Percentiles rank a stretch among this genome's conserved stretches.
Conservation (phyloP, 1,139 yeast genomes). For the Hyphopichia wangnamkhiaoensis region DNA sequence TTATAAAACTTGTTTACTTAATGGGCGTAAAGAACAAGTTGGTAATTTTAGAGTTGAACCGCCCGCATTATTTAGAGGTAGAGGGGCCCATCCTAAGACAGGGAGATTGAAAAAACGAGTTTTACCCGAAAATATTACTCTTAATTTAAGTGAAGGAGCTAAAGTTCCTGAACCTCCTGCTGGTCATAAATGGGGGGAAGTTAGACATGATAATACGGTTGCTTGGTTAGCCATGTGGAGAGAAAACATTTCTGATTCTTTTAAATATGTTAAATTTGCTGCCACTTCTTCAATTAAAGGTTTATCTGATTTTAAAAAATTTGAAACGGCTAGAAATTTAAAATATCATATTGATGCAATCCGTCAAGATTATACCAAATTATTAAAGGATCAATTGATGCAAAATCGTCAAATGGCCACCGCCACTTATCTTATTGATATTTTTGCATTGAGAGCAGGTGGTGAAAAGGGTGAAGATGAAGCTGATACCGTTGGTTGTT, state of each 20-base stretch:
- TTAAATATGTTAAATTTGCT: conserved; percentile 88
- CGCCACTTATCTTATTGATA: conserved; percentile 89
- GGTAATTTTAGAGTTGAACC: conserved; percentile 96
- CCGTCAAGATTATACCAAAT: conserved; percentile 70
- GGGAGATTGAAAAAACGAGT: conserved; percentile 86
- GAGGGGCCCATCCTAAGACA: conserved; percentile 96
- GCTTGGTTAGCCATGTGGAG: conserved; percentile 98
- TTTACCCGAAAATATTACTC: conserved; percentile 81
- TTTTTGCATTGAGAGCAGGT: conserved; percentile 97
- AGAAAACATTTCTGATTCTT: conserved; percentile 81
- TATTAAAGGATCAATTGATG: conserved; percentile 77
- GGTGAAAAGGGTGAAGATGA: conserved; percentile 97
- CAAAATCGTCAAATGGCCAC: conserved; percentile 90
- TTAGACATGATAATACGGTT: conserved; percentile 85
- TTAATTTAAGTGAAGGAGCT: conserved; percentile 75
- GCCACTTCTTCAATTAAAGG: conserved; percentile 92
- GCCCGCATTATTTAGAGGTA: conserved; percentile 92
- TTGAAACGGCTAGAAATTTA: conserved; percentile 88
- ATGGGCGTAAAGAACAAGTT: conserved; percentile 88
- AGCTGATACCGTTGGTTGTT: conserved; percentile 98
- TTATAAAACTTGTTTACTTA: conserved; percentile 74
- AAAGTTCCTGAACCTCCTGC: conserved; percentile 79
- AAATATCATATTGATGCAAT: conserved; percentile 71
- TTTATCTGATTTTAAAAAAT: conserved; percentile 84
- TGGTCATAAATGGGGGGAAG: conserved; percentile 91